A percentile compares a stretch with the other conserved stretches of the same genome.
phyloP scores from a whole-genome alignment of 257 asterid genomes.

The Nicotiana tomentosiformis region DNA sequence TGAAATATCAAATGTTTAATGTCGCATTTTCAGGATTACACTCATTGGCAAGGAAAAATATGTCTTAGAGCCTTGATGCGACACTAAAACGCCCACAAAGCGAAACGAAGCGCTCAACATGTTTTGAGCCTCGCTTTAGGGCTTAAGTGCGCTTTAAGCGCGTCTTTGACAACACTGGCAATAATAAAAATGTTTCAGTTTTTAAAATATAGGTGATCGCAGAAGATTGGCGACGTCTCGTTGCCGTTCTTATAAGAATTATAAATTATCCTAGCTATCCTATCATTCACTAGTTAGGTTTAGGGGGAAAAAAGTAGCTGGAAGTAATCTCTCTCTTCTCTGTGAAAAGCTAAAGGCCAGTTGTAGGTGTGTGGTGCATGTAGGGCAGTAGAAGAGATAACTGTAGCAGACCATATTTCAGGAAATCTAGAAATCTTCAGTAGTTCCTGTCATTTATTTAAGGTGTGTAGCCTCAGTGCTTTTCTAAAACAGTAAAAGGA shows the following conservation, averaged over 20 bases:
- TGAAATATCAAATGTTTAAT: no score
- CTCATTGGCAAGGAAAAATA: no score
- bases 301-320: not conserved
- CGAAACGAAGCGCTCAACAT: no score
- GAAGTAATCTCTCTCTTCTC: not conserved
- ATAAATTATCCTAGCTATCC: not conserved
- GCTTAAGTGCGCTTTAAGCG: no score
- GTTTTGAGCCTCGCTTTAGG: no score
- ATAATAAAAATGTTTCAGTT: no score
- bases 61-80: no score
- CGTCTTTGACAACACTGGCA: no score
- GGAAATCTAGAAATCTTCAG: not conserved
- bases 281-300: not conserved
- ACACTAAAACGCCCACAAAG: no score
- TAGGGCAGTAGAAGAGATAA: not conserved
- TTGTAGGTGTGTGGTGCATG: not conserved
- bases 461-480: not conserved
- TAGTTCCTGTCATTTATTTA: not conserved
- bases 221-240: not conserved
- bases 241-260: not conserved
- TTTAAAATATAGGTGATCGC: no score
- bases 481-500: not conserved
- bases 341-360: not conserved
- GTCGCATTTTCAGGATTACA: no score
- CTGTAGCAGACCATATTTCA: not conserved